Conservation (phyloP, 1,284 basidiomycete species). For the Puccinia horiana region DNA sequence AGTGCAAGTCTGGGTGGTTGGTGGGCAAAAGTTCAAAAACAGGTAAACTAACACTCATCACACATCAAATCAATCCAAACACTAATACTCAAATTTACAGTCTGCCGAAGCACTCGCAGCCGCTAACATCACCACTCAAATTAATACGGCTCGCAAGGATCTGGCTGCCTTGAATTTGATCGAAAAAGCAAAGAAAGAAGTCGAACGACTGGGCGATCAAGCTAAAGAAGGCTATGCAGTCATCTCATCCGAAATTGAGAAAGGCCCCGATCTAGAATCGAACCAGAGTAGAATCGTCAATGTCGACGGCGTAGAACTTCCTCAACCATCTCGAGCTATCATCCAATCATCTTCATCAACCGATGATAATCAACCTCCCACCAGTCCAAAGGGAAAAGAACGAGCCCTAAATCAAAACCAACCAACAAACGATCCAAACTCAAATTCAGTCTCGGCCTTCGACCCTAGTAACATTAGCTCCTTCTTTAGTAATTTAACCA, state of each 20-base stretch:
- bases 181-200: conserved; percentile 43
- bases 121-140: background rate
- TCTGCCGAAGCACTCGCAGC: conserved; percentile 9
- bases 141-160: conserved; percentile 13
- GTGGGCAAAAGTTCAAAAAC: conserved; percentile 42
- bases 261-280: background rate
- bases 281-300: conserved; percentile 17
- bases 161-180: conserved; percentile 18
- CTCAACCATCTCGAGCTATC: background rate
- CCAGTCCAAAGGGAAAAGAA: conserved; percentile 26
- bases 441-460: background rate
- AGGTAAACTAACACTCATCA: background rate
- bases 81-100: background rate
- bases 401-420: conserved; percentile 15
- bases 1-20: conserved; percentile 27
- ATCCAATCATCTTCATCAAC: background rate
- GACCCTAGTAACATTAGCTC: background rate
- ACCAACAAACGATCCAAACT: background rate
- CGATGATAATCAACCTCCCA: background rate
- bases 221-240: conserved; percentile 30
- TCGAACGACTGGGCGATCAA: conserved; percentile 31
- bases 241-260: conserved; percentile 25
- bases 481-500: conserved; percentile 20
- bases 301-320: conserved; percentile 27
- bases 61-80: background rate